phyloP scores from a whole-genome alignment of 768 basidiomycete species.

The Amanita muscaria region DNA sequence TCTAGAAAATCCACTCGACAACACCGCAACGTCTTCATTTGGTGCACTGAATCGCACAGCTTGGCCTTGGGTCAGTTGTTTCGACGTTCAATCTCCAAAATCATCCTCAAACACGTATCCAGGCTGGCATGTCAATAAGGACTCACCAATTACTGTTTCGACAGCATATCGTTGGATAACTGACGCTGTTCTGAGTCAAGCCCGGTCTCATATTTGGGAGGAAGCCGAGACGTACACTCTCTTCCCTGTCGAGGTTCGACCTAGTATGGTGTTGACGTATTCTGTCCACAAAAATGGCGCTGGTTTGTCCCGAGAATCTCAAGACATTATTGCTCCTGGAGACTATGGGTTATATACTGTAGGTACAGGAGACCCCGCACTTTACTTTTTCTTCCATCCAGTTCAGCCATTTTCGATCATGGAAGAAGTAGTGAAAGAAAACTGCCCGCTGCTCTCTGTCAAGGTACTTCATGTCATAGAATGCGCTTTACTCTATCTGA shows the following conservation, averaged over 20 bases:
- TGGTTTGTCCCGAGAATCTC: conserved; percentile 11
- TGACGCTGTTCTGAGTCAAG: not conserved
- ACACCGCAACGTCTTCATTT: conserved; percentile 11
- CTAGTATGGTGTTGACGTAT: conserved; percentile 7
- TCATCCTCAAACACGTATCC: not conserved
- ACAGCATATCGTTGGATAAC: conserved; percentile 7
- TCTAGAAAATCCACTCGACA: conserved; percentile 10
- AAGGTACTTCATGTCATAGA: conserved; percentile 5
- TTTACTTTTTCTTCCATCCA: conserved; percentile 6
- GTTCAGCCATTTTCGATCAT: conserved; percentile 5
- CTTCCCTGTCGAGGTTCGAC: conserved; percentile 5
- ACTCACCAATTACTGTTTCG: conserved; percentile 7
- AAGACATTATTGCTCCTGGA: conserved; percentile 9
- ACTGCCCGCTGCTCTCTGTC: conserved; percentile 4
- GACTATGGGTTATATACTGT: conserved; percentile 12
- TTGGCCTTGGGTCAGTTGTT: conserved; percentile 9
- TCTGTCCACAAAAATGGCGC: conserved; percentile 10
- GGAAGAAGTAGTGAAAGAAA: conserved; percentile 4
- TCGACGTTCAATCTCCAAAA: conserved; percentile 6
- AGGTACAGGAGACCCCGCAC: conserved; percentile 7
- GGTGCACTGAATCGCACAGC: conserved; percentile 8
- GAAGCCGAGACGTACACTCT: conserved; percentile 7
- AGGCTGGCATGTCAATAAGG: conserved; percentile 6
- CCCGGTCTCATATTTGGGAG: not conserved
- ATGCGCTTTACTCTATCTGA: not conserved